Conservation (phyloP, 1,284 basidiomycete genomes). For the Violaceomyces palustris region DNA sequence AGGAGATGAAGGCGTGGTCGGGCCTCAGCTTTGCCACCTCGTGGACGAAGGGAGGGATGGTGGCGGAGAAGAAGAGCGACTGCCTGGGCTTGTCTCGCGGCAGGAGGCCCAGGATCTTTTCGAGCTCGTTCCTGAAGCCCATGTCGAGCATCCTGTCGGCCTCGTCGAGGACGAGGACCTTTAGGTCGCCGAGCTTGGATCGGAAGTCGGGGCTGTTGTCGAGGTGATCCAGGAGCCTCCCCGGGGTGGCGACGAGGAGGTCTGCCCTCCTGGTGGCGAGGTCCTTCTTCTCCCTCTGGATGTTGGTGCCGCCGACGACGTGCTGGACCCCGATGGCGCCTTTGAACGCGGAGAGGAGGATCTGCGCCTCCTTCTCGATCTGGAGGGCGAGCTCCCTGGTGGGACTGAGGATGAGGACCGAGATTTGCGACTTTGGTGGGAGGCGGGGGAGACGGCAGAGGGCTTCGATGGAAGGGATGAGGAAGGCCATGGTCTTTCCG, state of each 20-base stretch:
- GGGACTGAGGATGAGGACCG: constrained; percentile 56
- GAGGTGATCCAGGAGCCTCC: constrained; percentile 57
- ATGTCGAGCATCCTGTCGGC: constrained; percentile 56
- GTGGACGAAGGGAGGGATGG: constrained; percentile 55
- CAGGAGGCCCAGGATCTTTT: constrained; percentile 50
- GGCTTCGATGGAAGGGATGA: constrained; percentile 76
- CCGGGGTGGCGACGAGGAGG: constrained; percentile 57
- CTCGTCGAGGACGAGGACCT: constrained; percentile 56
- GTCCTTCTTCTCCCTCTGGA: constrained; percentile 49
- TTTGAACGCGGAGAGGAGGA: constrained; percentile 32
- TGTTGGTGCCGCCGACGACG: constrained; percentile 57
- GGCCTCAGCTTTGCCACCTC: constrained; percentile 40
- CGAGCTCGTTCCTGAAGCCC: constrained; percentile 45
- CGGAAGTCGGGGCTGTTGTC: constrained; percentile 51
- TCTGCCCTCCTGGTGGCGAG: constrained; percentile 48
- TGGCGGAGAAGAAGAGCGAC: constrained; percentile 57
- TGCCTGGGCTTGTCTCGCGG: constrained; percentile 53
- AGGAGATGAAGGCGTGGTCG: constrained; percentile 64
- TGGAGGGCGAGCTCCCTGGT: constrained; percentile 58
- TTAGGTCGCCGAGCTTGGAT: constrained; percentile 43
- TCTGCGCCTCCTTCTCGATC: constrained; percentile 45
- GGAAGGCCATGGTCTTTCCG: constrained; percentile 85
- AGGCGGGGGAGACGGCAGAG: constrained; percentile 33
- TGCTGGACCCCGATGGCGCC: constrained; percentile 49
- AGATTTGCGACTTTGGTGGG: constrained; percentile 25